Evolutionary conservation across 2,329 filamentous ascomycete species (phyloP), one percentile per base, ranked within the genome.

Genomic region (Uncinocarpus reesii): DNA sequence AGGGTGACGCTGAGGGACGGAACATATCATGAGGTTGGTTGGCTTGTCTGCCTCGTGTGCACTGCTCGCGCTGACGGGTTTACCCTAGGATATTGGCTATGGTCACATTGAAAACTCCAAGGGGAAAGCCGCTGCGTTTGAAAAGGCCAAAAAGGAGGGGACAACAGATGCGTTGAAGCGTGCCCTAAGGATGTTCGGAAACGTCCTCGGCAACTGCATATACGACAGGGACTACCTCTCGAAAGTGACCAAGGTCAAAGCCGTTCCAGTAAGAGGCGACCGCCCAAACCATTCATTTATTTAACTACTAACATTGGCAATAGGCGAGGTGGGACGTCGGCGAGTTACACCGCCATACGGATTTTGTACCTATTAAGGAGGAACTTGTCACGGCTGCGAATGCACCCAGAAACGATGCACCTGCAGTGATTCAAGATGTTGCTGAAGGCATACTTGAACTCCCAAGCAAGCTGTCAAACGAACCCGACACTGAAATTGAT

Each of bases 111-210:
- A 96, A 65, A 98, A 98, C 61, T 87, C 83, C 65, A 93, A 90
- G 67, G 85, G 86, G 48, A 98, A 98, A 69, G 90, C 89, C 2
- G 84, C 86, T 44, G 92, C 90, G 0, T 98, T 96, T 60, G 92
- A 98, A 65, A 98, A 98, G 68, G 89, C 92, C 1, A 98, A 96
- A 72, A 98, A 98, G 65, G 89, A 96, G 70, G 93, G 87, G 6
- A 93, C 88, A 2, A 96, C 93, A 7, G 92, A 98, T 68, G 92
- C 81, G 1, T 64, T 98, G 62, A 98, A 98, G 68, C 78, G 92
- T 56, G 80, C 92, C 1, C 64, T 98, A 59, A 78, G 90, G 51
- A 95, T 81, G 54, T 98, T 98, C 66, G 92, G 92, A 51, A 96
- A 96, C 59, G 84, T 96, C 13, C 73, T 98, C 47, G 92, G 92